Percentiles rank a stretch among this genome's conserved stretches.
Evolutionary conservation across 148 eudicot species (phyloP).

Genomic region (Fagopyrum homotropicum): DNA sequence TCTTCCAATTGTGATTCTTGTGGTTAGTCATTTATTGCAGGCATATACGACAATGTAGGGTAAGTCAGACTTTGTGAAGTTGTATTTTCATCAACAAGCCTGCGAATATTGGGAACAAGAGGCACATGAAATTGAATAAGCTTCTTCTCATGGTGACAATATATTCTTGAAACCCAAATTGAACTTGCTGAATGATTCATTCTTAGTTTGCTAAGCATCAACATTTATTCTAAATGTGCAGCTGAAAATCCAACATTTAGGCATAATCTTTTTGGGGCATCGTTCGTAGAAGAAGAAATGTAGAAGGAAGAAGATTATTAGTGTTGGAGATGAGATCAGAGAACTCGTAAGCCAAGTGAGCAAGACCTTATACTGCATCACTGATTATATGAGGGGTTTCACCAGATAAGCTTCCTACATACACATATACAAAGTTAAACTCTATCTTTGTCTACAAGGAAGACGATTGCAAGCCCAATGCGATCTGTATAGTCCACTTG

Average conservation of each 20-base stretch:
- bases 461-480: not conserved
- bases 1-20: not conserved
- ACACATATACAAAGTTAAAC: slow-evolving; percentile 4
- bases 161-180: no score
- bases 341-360: slow-evolving; percentile 95
- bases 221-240: no score
- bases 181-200: no score
- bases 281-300: slow-evolving; percentile 72
- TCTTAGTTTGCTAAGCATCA: no score
- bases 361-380: slow-evolving; percentile 91
- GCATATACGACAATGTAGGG: not conserved
- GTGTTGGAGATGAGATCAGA: slow-evolving; percentile 78
- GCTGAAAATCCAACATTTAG: no score
- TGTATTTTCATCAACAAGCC: not conserved
- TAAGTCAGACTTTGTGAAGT: not conserved
- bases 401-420: slow-evolving; percentile 87
- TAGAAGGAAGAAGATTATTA: slow-evolving; percentile 66
- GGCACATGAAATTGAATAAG: no score
- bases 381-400: slow-evolving; percentile 93
- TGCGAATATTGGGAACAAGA: no score
- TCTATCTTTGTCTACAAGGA: not conserved
- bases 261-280: no score
- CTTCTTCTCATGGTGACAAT: no score
- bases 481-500: not conserved
- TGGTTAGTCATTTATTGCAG: not conserved